These are phyloP conservation scores for Russula lepida DNA, from an alignment of 768 basidiomycete species.

Conservation along the genomic window DNA sequence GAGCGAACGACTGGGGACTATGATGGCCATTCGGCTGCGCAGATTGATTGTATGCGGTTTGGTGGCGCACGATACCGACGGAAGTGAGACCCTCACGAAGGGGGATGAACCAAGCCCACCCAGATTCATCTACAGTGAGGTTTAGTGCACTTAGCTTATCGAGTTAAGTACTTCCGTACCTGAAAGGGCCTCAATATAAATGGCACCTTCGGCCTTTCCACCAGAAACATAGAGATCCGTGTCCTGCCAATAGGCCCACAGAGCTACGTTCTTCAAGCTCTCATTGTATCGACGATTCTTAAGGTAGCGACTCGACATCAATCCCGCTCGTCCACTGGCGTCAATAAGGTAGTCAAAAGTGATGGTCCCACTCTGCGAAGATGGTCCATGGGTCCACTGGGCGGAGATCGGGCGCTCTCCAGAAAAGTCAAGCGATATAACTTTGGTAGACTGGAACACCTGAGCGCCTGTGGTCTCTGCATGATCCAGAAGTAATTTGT, in stretches of 20 bases:
- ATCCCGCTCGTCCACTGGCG: constrained; percentile 61
- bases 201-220: constrained; percentile 29
- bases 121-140: constrained; percentile 35
- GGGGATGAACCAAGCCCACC: constrained; percentile 55
- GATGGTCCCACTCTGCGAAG: constrained; percentile 37
- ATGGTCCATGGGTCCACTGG: constrained; percentile 37
- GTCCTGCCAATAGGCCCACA: constrained; percentile 70
- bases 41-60: constrained; percentile 22
- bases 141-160: not conserved
- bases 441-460: constrained; percentile 43
- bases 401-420: constrained; percentile 40
- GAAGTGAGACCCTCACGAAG: constrained; percentile 41
- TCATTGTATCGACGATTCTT: constrained; percentile 62
- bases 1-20: not conserved
- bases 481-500: constrained; percentile 49
- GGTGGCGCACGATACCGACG: constrained; percentile 45
- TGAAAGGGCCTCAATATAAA: constrained; percentile 51
- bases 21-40: not conserved
- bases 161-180: constrained; percentile 31
- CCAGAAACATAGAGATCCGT: constrained; percentile 38
- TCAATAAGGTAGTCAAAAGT: constrained; percentile 63
- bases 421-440: constrained; percentile 15
- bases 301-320: constrained; percentile 56
- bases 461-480: constrained; percentile 39
- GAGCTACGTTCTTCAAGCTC: constrained; percentile 62